These are phyloP conservation scores for Aspergillus novofumigatus DNA, from an alignment of 2,329 filamentous ascomycete genomes.

Conservation along the genomic window DNA sequence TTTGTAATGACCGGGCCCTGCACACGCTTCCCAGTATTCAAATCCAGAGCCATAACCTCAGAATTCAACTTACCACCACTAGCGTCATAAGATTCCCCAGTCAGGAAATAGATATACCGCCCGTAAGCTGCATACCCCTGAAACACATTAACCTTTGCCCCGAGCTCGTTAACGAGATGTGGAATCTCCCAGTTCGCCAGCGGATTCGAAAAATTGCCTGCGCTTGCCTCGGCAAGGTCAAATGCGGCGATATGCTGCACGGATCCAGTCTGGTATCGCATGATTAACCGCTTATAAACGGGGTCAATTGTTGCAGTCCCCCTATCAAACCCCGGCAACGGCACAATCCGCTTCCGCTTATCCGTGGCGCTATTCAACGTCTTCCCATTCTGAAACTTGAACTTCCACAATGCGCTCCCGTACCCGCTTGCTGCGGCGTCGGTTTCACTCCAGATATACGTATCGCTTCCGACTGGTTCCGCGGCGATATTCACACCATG, in stretches of 20 bases:
- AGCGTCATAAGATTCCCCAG: slow-evolving; percentile 13
- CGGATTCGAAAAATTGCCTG: slow-evolving; percentile 14
- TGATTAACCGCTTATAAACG: slow-evolving; percentile 12
- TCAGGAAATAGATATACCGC: slow-evolving; percentile 17
- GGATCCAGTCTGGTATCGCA: slow-evolving; percentile 10
- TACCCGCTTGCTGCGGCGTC: slow-evolving; percentile 18
- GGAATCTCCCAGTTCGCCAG: slow-evolving; percentile 15
- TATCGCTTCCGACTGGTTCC: slow-evolving; percentile 10
- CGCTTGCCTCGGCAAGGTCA: slow-evolving; percentile 10
- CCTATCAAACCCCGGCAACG: too few relatives aligned
- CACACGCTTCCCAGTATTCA: slow-evolving; percentile 16
- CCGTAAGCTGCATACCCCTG: slow-evolving; percentile 18
- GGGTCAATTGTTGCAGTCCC: slow-evolving; percentile 9
- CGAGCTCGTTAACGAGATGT: neutral
- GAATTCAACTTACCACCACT: slow-evolving; percentile 13
- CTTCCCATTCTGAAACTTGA: slow-evolving; percentile 17
- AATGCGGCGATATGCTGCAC: slow-evolving; percentile 16
- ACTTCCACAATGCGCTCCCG: slow-evolving; percentile 15
- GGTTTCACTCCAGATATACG: slow-evolving; percentile 20
- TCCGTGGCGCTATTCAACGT: slow-evolving; percentile 6
- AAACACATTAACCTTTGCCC: slow-evolving; percentile 3
- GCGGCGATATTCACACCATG: slow-evolving; percentile 18
- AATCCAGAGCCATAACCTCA: slow-evolving; percentile 12
- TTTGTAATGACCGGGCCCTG: slow-evolving; percentile 17
- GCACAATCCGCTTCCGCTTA: slow-evolving; percentile 12